Percentiles rank a stretch among this genome's conserved stretches.
Conservation (phyloP, 2,329 filamentous ascomycete genomes). For the Colletotrichum horii region DNA sequence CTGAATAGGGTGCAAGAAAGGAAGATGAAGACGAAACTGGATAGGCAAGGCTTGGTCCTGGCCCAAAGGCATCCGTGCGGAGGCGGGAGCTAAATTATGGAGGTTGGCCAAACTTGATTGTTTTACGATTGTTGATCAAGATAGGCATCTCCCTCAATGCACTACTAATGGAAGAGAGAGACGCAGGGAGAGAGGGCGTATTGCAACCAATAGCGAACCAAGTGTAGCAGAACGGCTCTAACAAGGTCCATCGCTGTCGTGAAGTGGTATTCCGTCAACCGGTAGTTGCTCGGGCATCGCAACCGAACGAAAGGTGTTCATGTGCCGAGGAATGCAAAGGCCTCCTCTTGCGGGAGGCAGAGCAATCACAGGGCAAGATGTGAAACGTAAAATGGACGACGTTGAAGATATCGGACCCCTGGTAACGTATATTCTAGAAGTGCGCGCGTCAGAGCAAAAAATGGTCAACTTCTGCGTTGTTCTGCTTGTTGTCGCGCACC, state of each 20-base stretch:
- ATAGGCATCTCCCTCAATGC: not conserved
- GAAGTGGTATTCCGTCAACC: not conserved
- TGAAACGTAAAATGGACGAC: not conserved
- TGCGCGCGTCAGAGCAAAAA: not conserved
- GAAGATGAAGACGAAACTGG: not conserved
- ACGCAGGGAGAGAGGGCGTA: not conserved
- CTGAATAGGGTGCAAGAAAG: conserved; percentile 6
- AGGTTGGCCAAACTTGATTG: not conserved
- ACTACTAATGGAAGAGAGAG: not conserved
- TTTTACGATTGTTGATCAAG: not conserved
- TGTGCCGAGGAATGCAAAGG: not conserved
- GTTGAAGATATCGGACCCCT: not conserved
- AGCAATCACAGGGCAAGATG: not conserved
- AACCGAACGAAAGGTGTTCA: not conserved
- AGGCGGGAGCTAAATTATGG: conserved; percentile 10
- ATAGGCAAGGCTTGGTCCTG: not conserved
- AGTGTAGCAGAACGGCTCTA: not conserved
- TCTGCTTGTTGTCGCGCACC: not conserved
- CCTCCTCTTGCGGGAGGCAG: not conserved
- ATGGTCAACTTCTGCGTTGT: not conserved
- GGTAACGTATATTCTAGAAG: not conserved
- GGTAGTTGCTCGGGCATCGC: not conserved
- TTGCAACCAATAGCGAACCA: not conserved
- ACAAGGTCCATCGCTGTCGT: conserved; percentile 7
- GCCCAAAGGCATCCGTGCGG: conserved; percentile 3